Conservation (phyloP, 306 rosid genomes). For the Gleditsia sinensis region DNA sequence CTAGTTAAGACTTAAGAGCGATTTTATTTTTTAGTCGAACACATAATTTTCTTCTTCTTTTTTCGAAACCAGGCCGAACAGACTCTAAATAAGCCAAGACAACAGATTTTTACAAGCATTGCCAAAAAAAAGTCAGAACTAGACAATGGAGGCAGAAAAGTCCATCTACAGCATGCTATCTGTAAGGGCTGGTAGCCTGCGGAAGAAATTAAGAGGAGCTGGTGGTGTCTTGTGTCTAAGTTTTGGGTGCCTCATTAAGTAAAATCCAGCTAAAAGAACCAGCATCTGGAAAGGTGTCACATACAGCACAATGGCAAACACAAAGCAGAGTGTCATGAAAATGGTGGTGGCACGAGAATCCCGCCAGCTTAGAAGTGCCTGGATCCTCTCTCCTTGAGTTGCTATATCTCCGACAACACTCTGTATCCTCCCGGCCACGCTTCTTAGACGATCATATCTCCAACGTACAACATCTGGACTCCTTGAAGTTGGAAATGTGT, state of each 20-base stretch:
- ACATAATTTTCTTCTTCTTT: too few relatives aligned
- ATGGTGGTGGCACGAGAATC: constrained; percentile 87
- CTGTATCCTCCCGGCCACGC: constrained; percentile 85
- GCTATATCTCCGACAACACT: constrained; percentile 89
- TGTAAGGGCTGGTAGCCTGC: constrained; percentile 78
- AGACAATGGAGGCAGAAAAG: constrained; percentile 21
- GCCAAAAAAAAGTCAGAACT: constrained; percentile 29
- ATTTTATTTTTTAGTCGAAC: too few relatives aligned
- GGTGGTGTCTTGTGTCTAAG: constrained; percentile 71
- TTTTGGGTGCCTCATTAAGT: constrained; percentile 88
- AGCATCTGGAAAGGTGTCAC: constrained; percentile 72
- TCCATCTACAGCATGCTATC: constrained; percentile 80
- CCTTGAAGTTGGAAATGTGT: constrained; percentile 68
- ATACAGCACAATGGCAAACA: constrained; percentile 68
- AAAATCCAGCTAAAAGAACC: constrained; percentile 61
- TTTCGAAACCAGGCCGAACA: too few relatives aligned
- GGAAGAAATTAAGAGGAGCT: constrained; percentile 76
- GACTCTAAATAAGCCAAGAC: too few relatives aligned
- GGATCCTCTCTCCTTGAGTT: constrained; percentile 87
- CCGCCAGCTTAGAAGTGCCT: constrained; percentile 90
- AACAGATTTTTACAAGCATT: constrained; percentile 26
- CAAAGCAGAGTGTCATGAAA: constrained; percentile 65
- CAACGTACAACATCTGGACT: constrained; percentile 61
- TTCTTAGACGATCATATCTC: constrained; percentile 89
- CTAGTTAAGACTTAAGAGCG: too few relatives aligned